A percentile compares a stretch with the other conserved stretches of the same genome.
phyloP scores from a whole-genome alignment of 1,139 yeast genomes.

The Lodderomyces margitis region DNA sequence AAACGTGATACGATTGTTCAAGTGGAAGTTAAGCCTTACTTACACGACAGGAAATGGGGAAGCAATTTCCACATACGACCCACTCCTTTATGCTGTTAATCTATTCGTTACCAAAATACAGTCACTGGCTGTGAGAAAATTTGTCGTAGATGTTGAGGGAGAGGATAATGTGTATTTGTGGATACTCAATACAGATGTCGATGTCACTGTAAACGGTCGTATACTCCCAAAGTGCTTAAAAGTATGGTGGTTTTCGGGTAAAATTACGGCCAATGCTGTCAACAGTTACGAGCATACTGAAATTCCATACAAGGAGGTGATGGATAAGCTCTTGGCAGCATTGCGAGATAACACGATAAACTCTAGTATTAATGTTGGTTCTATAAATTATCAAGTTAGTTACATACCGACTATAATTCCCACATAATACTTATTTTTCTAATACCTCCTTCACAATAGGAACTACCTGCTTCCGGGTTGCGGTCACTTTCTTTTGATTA shows the following conservation, averaged over 20 bases:
- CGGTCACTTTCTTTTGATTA: constrained; percentile 54
- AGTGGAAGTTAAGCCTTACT: constrained; percentile 55
- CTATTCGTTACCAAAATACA: constrained; percentile 45
- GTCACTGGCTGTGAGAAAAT: constrained; percentile 44
- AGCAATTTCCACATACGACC: constrained; percentile 21
- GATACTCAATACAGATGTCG: constrained; percentile 55
- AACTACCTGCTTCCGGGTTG: constrained; percentile 86
- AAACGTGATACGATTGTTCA: constrained; percentile 40
- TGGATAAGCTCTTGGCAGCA: not conserved
- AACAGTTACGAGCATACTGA: constrained; percentile 30
- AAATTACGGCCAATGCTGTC: not conserved
- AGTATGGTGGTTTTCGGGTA: constrained; percentile 21
- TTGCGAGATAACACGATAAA: constrained; percentile 4
- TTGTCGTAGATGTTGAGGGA: constrained; percentile 59
- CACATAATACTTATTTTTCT: constrained; percentile 15
- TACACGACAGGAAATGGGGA: constrained; percentile 14
- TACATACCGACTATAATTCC: constrained; percentile 8
- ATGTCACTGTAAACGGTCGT: constrained; percentile 21
- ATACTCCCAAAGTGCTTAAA: constrained; percentile 35
- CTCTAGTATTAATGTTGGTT: constrained; percentile 10
- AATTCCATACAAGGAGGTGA: constrained; percentile 20
- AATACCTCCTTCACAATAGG: constrained; percentile 49
- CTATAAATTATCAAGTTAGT: constrained; percentile 12
- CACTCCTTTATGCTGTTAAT: constrained; percentile 37
- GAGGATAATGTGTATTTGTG: constrained; percentile 64